Evolutionary conservation across 2,329 filamentous ascomycete genomes (phyloP), one percentile per base, ranked within the genome.

Genomic region (Neonectria magnoliae): DNA sequence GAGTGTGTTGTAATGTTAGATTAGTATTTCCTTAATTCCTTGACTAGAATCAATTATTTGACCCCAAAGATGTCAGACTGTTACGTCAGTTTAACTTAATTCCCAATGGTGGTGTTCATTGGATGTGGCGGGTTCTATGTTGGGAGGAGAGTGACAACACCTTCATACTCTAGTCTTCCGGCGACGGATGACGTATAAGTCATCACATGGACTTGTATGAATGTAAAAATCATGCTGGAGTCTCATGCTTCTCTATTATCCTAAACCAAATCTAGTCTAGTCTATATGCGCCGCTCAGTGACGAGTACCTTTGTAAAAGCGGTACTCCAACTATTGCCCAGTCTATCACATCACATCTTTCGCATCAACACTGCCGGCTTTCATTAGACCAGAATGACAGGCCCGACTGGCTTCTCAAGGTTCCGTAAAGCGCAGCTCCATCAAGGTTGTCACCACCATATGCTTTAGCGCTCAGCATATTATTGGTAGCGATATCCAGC

Each of bases 381-480:
- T 51, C 48, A 36, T 20, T 51, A 3, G 48, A 51, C 48, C 48
- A 51, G 11, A 51, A 51, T 2, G 48, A n/a, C 10, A 51, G 11
- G 14, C 48, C 48, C 18, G 48, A 51, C 18, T 51, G 48, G n/a
- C 48, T 51, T 18, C 48, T n/a, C 5, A 51, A 33, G 2, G 31
- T 31, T 14, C 48, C 48, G 18, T 51, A 51, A 33, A 51, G 48
- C 10, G 48, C 48, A 51, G 48, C 48, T 9, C 48, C 48, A 14
- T 51, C 48, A 10, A 51, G 27, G 11, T 60, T 60, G n/a, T 60
- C 48, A 5, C 57, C 57, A 16, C 57, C 57, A 25, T 60, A 60
- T 2, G 57, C 57, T 14, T 53, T 60, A 1, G 57, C 57, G 9
- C 57, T 60, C 14, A 60, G 14, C 57, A 60, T 60, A n/a, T 60